Conservation (phyloP, 257 asterid species). For the Nyctanthes arbortristis region DNA sequence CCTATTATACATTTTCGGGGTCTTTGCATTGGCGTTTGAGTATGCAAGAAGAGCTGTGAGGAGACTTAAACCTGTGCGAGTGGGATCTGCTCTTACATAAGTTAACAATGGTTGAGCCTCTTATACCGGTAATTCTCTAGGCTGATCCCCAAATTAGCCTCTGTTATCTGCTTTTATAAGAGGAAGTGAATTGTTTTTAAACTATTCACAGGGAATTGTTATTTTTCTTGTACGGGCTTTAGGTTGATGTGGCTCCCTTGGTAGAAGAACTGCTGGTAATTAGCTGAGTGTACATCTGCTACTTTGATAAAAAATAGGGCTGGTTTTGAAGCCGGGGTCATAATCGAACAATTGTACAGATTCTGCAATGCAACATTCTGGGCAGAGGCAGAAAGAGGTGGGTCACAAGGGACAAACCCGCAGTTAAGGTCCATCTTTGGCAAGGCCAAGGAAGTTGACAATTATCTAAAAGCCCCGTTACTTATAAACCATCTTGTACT, state of each 20-base stretch:
- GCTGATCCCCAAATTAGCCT: not conserved
- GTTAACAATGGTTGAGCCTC: slow-evolving; percentile 29
- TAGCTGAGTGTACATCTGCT: not conserved
- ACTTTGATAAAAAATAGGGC: not conserved
- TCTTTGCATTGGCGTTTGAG: slow-evolving; percentile 52
- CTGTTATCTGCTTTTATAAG: not conserved
- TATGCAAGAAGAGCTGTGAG: slow-evolving; percentile 50
- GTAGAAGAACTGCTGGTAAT: not conserved
- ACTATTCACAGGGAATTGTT: slow-evolving; percentile 35
- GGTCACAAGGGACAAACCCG: not conserved
- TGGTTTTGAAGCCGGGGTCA: not conserved
- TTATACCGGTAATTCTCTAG: slow-evolving; percentile 41
- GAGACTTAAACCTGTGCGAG: slow-evolving; percentile 68
- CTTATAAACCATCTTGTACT: not conserved
- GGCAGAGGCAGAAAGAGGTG: not conserved
- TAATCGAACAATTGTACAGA: not conserved
- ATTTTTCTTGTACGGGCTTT: slow-evolving; percentile 7
- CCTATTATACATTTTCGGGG: slow-evolving; percentile 54
- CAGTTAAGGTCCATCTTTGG: not conserved
- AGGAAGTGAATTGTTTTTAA: slow-evolving; percentile 7
- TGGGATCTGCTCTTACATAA: slow-evolving; percentile 63
- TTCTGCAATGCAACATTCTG: not conserved
- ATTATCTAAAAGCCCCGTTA: not conserved
- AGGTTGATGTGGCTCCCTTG: slow-evolving; percentile 2
- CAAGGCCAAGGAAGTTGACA: not conserved